These are phyloP conservation scores for Globisporangium emineosum DNA, from an alignment of 352 stramenopile species.

Conservation along the genomic window DNA sequence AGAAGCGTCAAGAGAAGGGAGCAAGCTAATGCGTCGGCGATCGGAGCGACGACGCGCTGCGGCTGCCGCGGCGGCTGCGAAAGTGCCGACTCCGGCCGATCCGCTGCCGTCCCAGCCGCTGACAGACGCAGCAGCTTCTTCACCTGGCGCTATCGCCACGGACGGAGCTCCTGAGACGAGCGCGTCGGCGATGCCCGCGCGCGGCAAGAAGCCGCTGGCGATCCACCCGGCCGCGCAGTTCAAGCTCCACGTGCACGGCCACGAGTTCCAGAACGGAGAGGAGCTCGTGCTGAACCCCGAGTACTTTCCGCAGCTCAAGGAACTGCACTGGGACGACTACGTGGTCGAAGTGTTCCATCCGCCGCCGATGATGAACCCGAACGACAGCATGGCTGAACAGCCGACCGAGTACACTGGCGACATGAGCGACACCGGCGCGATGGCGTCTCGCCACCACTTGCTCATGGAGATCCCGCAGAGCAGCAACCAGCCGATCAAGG, in stretches of 20 bases:
- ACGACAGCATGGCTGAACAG: conserved; percentile 12
- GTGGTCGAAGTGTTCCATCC: conserved; percentile 83
- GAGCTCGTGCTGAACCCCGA: conserved; percentile 83
- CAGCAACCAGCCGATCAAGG: conserved; percentile 61
- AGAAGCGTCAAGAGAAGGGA: conserved; percentile 33
- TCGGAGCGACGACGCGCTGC: conserved; percentile 48
- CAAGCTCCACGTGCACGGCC: conserved; percentile 79
- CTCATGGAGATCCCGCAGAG: conserved; percentile 74
- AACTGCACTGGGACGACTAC: conserved; percentile 68
- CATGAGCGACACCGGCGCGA: conserved; percentile 6
- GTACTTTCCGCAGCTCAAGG: conserved; percentile 69
- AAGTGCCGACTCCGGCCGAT: conserved; percentile 4
- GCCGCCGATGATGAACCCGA: conserved; percentile 7
- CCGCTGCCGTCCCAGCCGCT: conserved; percentile 8
- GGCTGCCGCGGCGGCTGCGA: conserved; percentile 27
- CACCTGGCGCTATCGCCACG: not conserved
- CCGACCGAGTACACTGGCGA: conserved; percentile 17
- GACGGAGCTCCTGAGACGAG: not conserved
- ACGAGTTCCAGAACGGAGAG: conserved; percentile 80
- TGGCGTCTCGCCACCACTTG: conserved; percentile 53
- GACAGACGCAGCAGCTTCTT: conserved; percentile 9
- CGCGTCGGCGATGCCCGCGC: not conserved
- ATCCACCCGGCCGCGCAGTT: conserved; percentile 56
- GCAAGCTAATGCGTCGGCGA: conserved; percentile 35
- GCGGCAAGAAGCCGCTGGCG: conserved; percentile 39